These are phyloP conservation scores for Bifiguratus adelaidae DNA, from an alignment of 192 early-diverging fungal genomes.

Conservation along the genomic window DNA sequence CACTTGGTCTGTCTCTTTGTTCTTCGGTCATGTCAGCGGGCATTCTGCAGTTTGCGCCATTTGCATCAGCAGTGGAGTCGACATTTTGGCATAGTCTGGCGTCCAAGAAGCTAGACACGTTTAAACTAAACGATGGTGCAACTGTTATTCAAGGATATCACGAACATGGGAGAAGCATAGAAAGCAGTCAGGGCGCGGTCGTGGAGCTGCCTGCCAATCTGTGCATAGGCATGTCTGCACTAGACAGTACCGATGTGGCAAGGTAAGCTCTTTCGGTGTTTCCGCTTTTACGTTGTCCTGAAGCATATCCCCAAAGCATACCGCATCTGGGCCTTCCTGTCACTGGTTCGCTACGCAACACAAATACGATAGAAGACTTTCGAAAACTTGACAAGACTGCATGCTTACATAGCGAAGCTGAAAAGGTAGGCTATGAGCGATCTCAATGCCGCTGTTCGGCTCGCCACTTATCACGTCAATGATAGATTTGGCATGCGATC, in stretches of 20 bases:
- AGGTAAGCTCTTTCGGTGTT: slow-evolving; percentile 1
- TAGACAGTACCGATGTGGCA: slow-evolving; percentile 17
- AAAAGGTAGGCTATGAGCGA: slow-evolving; percentile 39
- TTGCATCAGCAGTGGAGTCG: slow-evolving; percentile 75
- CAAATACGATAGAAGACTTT: slow-evolving; percentile 94
- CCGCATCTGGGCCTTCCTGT: slow-evolving; percentile 31
- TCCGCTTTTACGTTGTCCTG: background rate
- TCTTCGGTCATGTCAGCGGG: too few species aligned
- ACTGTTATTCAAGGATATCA: slow-evolving; percentile 55
- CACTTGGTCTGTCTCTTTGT: background rate
- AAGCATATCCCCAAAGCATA: background rate
- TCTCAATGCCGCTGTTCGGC: background rate
- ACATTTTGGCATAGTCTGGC: slow-evolving; percentile 87
- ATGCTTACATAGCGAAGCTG: slow-evolving; percentile 43
- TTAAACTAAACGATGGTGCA: slow-evolving; percentile 61
- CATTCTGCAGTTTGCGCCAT: slow-evolving; percentile 81
- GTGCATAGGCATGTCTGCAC: slow-evolving; percentile 43
- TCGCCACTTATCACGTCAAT: background rate
- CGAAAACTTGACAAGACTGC: slow-evolving; percentile 64
- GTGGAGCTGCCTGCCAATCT: slow-evolving; percentile 48
- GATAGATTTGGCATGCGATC: slow-evolving; percentile 65
- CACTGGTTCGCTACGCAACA: slow-evolving; percentile 65
- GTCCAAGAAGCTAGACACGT: slow-evolving; percentile 73
- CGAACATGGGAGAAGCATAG: slow-evolving; percentile 22
- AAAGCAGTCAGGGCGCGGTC: slow-evolving; percentile 7